Base-by-base conservation (phyloP, 1,284 basidiomycete genomes). In the Austropuccinia psidii region DNA sequence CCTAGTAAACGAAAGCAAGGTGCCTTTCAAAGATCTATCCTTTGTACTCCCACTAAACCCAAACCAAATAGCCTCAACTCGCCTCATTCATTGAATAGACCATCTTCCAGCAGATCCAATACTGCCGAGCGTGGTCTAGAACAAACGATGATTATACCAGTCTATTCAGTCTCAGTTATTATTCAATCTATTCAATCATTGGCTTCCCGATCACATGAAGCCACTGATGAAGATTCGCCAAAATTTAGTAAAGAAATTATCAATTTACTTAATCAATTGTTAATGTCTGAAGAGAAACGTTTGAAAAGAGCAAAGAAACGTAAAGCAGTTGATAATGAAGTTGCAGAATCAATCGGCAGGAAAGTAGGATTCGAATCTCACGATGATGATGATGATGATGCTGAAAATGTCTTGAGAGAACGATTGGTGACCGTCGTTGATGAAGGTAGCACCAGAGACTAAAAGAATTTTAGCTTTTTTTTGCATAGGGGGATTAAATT, bases 391-490 rank as follows among this genome's bases (percentile, higher is more conserved):
- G 61, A 64, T 3, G 13, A 49, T 21, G 41, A 49, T 3, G 43
- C 47, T 35, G 61, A 64, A 64, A 64, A 64, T 64, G 27, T 64
- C 7, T 31, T 64, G 5, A 47, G 41, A 4, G 27, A 21, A 33
- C 61, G 61, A 19, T 19, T 64, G 43, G 61, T 64, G 15, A 49
- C 61, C 13, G 29, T 24, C 6, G 45, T 33, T n/a, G 61, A 64
- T 29, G 61, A 64, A 64, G 61, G 61, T 29, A 64, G 61, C 17
- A 49, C 43, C 41, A 49, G 41, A n/a, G 61, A 64, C 29, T 64
- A 21, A 27, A 35, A 11, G 41, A 45, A 45, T 45, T 45, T 45
- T n/a, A 45, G n/a, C n/a, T 45, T 11, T 45, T 11, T n/a, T 11
- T 11, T 45, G 41, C 41, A 45, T 11, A 45, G 11, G 11, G 11